Evolutionary conservation across 139 green algal species (phyloP).

Genomic region (Pleodorina starrii): DNA sequence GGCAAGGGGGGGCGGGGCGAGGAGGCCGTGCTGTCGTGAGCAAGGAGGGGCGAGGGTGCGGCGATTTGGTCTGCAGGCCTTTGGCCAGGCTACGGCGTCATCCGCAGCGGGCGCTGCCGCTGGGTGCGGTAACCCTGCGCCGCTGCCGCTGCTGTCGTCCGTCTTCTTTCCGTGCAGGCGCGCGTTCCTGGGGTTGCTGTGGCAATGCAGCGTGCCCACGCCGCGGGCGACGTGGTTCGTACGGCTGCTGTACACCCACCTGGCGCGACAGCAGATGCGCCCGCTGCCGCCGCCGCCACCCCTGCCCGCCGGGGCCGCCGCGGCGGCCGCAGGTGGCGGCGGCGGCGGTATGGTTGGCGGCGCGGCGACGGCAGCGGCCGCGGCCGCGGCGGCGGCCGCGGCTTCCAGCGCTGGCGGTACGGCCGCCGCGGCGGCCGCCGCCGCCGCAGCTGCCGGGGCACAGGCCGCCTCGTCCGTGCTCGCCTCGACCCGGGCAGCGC

Average conservation of each 20-base stretch:
- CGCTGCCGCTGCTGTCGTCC: neutral
- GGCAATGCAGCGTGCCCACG: conserved; percentile 28
- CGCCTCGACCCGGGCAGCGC: neutral
- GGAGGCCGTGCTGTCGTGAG: too few species aligned
- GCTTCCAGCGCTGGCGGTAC: neutral
- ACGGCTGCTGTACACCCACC: conserved; percentile 36
- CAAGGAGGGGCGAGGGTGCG: too few species aligned
- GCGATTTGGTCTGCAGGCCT: too few species aligned
- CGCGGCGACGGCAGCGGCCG: too few species aligned
- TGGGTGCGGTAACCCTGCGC: too few species aligned
- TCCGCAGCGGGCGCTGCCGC: too few species aligned
- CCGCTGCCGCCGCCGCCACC: conserved; percentile 38
- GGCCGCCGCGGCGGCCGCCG: neutral
- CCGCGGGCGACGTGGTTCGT: conserved; percentile 36
- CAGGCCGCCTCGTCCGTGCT: neutral
- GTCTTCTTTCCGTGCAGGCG: neutral
- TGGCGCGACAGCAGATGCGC: conserved; percentile 20
- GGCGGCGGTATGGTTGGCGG: neutral
- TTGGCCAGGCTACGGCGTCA: too few species aligned
- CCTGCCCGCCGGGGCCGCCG: neutral
- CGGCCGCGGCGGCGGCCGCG: neutral
- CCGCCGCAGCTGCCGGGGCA: neutral
- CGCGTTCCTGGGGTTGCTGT: conserved; percentile 29
- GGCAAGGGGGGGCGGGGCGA: too few species aligned
- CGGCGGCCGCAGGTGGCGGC: neutral